phyloP scores from a whole-genome alignment of 768 basidiomycete genomes.

The Crepidotus variabilis region DNA sequence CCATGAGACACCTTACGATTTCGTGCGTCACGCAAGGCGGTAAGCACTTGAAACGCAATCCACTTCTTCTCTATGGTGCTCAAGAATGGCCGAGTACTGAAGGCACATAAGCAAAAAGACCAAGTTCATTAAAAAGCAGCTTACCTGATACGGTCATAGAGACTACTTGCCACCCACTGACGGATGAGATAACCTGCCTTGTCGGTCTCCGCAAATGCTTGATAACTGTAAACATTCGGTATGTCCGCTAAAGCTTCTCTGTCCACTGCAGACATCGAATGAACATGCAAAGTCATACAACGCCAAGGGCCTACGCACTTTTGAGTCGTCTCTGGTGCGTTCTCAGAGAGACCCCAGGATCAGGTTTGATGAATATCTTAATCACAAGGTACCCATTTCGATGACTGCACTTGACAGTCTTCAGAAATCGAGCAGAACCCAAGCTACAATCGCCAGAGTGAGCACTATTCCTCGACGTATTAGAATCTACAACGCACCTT shows the following conservation, averaged over 20 bases:
- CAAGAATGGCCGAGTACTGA: slow-evolving; percentile 93
- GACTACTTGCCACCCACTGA: slow-evolving; percentile 91
- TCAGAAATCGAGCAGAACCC: slow-evolving; percentile 62
- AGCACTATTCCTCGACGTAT: not conserved
- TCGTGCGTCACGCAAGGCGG: slow-evolving; percentile 78
- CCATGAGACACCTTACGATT: slow-evolving; percentile 91
- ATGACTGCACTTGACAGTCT: slow-evolving; percentile 88
- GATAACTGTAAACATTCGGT: slow-evolving; percentile 85
- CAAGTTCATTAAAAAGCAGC: slow-evolving; percentile 17
- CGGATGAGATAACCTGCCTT: slow-evolving; percentile 93
- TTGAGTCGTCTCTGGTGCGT: slow-evolving; percentile 77
- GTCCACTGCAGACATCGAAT: slow-evolving; percentile 53
- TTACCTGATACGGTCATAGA: slow-evolving; percentile 97
- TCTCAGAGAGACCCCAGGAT: slow-evolving; percentile 75
- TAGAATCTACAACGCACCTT: slow-evolving; percentile 48
- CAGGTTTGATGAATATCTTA: slow-evolving; percentile 95
- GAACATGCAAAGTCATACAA: not conserved
- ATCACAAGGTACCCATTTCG: slow-evolving; percentile 79
- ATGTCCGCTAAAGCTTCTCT: slow-evolving; percentile 81
- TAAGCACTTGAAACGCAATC: slow-evolving; percentile 92
- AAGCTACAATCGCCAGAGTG: slow-evolving; percentile 35
- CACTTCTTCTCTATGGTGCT: slow-evolving; percentile 93
- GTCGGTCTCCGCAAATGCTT: slow-evolving; percentile 89
- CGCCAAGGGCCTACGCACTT: slow-evolving; percentile 37
- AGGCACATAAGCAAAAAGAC: slow-evolving; percentile 1